phyloP scores from a whole-genome alignment of 495 filamentous ascomycete species.

The Penicillium mononematosum region DNA sequence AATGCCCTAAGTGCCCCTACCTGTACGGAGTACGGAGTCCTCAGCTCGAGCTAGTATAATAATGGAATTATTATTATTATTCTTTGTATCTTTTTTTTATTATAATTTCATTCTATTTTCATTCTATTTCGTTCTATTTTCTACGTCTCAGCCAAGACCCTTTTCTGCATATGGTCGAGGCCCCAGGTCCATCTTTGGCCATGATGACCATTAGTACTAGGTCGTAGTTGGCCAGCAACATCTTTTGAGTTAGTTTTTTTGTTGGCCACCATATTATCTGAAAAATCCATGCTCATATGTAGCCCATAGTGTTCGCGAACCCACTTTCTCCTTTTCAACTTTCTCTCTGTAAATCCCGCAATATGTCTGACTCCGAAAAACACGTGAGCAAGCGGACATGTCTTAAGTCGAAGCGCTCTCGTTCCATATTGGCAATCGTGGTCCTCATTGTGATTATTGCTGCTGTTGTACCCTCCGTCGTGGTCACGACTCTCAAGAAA shows the following conservation, averaged over 20 bases:
- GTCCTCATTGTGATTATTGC: slow-evolving; percentile 35
- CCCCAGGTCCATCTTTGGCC: slow-evolving; percentile 18
- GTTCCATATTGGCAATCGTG: slow-evolving; percentile 26
- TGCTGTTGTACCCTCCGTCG: slow-evolving; percentile 36
- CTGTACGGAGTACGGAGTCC: neutral
- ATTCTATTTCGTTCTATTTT: neutral
- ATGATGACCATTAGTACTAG: slow-evolving; percentile 3
- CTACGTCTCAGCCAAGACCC: slow-evolving; percentile 23
- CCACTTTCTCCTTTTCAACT: slow-evolving; percentile 24
- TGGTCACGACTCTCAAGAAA: slow-evolving; percentile 37
- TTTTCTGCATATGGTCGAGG: slow-evolving; percentile 23
- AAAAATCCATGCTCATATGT: slow-evolving; percentile 10
- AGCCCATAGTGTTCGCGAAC: slow-evolving; percentile 10
- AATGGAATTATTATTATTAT: slow-evolving; percentile 9
- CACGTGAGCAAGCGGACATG: slow-evolving; percentile 40
- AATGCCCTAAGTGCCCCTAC: slow-evolving; percentile 19
- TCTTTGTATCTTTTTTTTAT: neutral
- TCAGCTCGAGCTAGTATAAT: slow-evolving; percentile 16
- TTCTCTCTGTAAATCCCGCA: slow-evolving; percentile 11
- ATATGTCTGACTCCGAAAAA: slow-evolving; percentile 31
- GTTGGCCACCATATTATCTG: slow-evolving; percentile 3
- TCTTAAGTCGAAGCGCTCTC: slow-evolving; percentile 33
- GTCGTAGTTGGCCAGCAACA: neutral
- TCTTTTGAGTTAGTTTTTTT: slow-evolving; percentile 6
- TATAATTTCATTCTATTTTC: neutral